These are phyloP conservation scores for Neonectria punicea DNA, from an alignment of 2,329 filamentous ascomycete species.

Conservation along the genomic window DNA sequence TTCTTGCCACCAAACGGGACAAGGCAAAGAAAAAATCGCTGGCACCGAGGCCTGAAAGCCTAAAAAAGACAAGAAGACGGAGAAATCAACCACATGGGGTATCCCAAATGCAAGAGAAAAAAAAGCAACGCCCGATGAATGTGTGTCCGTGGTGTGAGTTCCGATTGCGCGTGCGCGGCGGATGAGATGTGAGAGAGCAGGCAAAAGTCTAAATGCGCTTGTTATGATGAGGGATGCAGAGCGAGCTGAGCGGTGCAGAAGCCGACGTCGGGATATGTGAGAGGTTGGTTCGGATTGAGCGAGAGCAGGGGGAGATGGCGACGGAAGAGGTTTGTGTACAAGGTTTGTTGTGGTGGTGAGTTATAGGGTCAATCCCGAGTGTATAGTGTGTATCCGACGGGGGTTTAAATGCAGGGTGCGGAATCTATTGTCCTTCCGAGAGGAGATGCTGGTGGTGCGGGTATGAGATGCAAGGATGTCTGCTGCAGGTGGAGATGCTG, in stretches of 20 bases:
- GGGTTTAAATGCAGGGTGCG: conserved; percentile 1
- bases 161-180: background rate
- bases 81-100: conserved; percentile 32
- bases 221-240: conserved; percentile 24
- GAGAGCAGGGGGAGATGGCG: conserved; percentile 16
- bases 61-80: conserved; percentile 6
- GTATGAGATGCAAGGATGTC: conserved; percentile 7
- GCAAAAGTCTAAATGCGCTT: conserved; percentile 38
- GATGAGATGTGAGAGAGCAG: conserved; percentile 11
- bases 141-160: conserved; percentile 16
- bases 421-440: conserved; percentile 39
- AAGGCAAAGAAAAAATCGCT: background rate
- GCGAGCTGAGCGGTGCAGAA: conserved; percentile 18
- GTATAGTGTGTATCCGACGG: conserved; percentile 11
- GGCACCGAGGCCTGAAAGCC: conserved; percentile 11
- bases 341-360: conserved; percentile 13
- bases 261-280: conserved; percentile 7
- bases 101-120: conserved; percentile 38
- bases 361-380: conserved; percentile 8
- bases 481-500: background rate
- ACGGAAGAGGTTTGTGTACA: conserved; percentile 11
- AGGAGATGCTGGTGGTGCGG: conserved; percentile 28
- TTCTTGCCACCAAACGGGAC: conserved; percentile 15
- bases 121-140: conserved; percentile 36
- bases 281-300: conserved; percentile 16